These are phyloP conservation scores for Camellia sinensis DNA, from an alignment of 148 eudicot species.

Conservation along the genomic window DNA sequence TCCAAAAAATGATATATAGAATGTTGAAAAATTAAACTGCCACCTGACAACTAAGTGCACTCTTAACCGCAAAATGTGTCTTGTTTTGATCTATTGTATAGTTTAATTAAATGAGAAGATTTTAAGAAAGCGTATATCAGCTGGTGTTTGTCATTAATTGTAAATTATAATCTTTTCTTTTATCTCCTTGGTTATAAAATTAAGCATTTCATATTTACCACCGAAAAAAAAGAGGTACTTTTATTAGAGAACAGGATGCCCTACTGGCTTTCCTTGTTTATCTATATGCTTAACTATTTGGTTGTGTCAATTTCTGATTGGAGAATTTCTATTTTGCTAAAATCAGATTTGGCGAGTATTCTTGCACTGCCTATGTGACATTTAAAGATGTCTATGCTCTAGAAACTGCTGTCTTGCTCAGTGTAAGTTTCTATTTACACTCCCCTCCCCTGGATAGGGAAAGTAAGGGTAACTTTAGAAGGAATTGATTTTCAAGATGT, in stretches of 20 bases:
- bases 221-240: background rate
- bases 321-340: conserved; percentile 2
- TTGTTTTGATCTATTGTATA: background rate
- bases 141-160: background rate
- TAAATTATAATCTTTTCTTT: background rate
- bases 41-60: background rate
- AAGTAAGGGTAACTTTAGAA: no score
- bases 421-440: conserved; percentile 45
- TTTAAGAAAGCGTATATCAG: background rate
- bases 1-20: background rate
- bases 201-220: background rate
- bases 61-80: background rate
- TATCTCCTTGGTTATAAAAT: background rate
- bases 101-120: background rate
- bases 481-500: no score
- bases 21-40: background rate
- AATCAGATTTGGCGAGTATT: conserved; percentile 55
- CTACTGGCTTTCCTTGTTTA: background rate
- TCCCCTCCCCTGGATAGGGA: background rate
- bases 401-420: conserved; percentile 75
- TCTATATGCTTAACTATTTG: background rate
- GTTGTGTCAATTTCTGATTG: background rate
- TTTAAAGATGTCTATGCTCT: conserved; percentile 67
- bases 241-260: background rate
- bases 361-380: conserved; percentile 65